Conservation (phyloP, 1,284 basidiomycete species). For the Wolfiporia cocos region DNA sequence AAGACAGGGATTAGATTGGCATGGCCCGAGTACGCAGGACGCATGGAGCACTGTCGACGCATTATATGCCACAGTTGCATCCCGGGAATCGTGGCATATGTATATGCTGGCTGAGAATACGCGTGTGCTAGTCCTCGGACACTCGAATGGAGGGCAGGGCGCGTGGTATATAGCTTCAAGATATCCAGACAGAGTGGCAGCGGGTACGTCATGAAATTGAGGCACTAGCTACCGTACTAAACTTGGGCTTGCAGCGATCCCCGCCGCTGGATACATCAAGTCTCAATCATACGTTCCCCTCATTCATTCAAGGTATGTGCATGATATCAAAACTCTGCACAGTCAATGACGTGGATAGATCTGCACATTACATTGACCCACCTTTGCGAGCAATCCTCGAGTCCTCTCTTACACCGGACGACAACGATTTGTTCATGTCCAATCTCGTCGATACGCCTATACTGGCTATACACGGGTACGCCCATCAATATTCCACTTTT, state of each 20-base stretch:
- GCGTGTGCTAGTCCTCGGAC: constrained; percentile 67
- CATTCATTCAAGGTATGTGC: constrained; percentile 49
- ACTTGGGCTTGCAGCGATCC: constrained; percentile 44
- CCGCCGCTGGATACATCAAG: constrained; percentile 77
- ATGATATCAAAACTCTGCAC: background rate
- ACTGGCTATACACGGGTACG: constrained; percentile 74
- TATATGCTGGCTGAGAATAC: constrained; percentile 35
- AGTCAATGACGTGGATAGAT: constrained; percentile 28
- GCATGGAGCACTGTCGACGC: constrained; percentile 54
- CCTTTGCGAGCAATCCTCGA: constrained; percentile 64
- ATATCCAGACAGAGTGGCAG: constrained; percentile 73
- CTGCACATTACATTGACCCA: constrained; percentile 77
- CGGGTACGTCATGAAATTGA: constrained; percentile 36
- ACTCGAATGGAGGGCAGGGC: constrained; percentile 93
- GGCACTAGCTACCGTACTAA: background rate
- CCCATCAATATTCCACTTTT: background rate
- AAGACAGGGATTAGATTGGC: constrained; percentile 78
- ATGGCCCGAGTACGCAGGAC: constrained; percentile 65
- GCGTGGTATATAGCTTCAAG: constrained; percentile 74
- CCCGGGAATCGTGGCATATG: constrained; percentile 30
- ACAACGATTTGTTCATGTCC: constrained; percentile 80
- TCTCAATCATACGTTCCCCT: constrained; percentile 81
- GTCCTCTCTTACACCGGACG: constrained; percentile 70
- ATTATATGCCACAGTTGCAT: constrained; percentile 38
- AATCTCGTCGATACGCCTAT: constrained; percentile 70